Base-by-base conservation (phyloP, 129 eudicot species). In the Flaveria brownii region DNA sequence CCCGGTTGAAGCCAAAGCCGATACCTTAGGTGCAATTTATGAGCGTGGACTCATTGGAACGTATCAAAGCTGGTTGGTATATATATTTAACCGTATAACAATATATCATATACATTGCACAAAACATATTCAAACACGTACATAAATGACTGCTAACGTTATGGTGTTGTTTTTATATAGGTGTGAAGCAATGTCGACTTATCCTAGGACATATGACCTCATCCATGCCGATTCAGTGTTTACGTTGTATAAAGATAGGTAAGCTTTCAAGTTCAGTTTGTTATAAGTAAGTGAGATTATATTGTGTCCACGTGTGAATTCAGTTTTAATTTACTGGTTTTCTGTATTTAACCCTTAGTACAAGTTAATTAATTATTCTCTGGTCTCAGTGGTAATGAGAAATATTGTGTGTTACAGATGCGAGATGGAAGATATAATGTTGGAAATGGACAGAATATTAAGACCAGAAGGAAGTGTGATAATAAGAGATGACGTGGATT, bases 171-270 rank as follows among this genome's bases (percentile, higher is more conserved):
- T 63, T 30, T 30, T 63, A 15, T 36, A 30, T 30, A 63, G 69
- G 69, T 91, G 99, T 77, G 99, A 94, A 77, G 99, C 99, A 14
- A 94, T 94, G 99, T 94, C 99, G 50, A 94, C 99, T 59, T 94
- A 94, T 73, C 99, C 99, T 16, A 83, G 99, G 86, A 91, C 99
- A 0, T 94, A 94, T 22, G 99, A 94, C 42, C 90, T 91, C 57
- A 86, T 94, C 26, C 99, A 94, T 73, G 96, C 90, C 6, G 97
- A 91, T 86, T 91, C 97, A 0, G 61, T 94, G 4, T 94, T 91
- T 59, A 91, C 94, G 0, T 87, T 94, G 43, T 94, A 94, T 75
- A 83, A 91, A 25, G 86, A 89, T 70, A 87, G 96, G 99, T 94
- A 85, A 15, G 62, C 6, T 55, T 17, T 17, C 5, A 0, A 55